Percentiles rank a stretch among this genome's conserved stretches.
Conservation (phyloP, 306 rosid species). For the Castanea crenata region DNA sequence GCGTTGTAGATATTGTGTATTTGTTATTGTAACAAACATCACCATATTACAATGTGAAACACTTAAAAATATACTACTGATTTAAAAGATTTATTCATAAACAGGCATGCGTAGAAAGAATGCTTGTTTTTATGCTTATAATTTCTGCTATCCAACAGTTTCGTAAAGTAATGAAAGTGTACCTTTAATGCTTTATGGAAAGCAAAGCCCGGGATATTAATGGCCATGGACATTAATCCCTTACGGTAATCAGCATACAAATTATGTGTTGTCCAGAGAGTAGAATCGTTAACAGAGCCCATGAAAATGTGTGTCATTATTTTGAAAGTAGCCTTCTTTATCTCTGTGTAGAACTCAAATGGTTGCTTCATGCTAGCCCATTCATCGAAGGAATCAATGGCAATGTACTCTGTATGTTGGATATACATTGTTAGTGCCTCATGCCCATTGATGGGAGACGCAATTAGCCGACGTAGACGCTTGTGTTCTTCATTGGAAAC, state of each 20-base stretch:
- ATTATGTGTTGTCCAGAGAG: neutral
- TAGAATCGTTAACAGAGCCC: slow-evolving; percentile 1
- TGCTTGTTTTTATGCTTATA: neutral
- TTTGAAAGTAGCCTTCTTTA: slow-evolving; percentile 18
- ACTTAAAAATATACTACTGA: too few species aligned
- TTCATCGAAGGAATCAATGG: slow-evolving; percentile 12
- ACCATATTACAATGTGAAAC: too few species aligned
- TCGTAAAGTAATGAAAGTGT: neutral
- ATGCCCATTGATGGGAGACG: slow-evolving; percentile 16
- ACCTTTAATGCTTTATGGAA: slow-evolving; percentile 20
- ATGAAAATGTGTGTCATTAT: neutral
- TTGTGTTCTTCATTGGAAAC: slow-evolving; percentile 8
- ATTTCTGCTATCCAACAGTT: neutral
- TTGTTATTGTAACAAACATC: too few species aligned
- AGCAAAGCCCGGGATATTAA: slow-evolving; percentile 20
- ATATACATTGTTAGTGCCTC: slow-evolving; percentile 19
- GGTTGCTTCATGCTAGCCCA: slow-evolving; percentile 29
- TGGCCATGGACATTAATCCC: slow-evolving; percentile 7
- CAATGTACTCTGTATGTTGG: slow-evolving; percentile 1
- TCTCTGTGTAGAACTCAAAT: slow-evolving; percentile 20
- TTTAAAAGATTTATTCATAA: neutral
- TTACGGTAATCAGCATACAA: neutral
- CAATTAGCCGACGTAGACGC: slow-evolving; percentile 18
- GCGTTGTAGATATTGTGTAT: too few species aligned
- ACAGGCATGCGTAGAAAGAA: neutral